phyloP scores from a whole-genome alignment of 1,139 yeast genomes.

The Hansenula lynferdii region DNA sequence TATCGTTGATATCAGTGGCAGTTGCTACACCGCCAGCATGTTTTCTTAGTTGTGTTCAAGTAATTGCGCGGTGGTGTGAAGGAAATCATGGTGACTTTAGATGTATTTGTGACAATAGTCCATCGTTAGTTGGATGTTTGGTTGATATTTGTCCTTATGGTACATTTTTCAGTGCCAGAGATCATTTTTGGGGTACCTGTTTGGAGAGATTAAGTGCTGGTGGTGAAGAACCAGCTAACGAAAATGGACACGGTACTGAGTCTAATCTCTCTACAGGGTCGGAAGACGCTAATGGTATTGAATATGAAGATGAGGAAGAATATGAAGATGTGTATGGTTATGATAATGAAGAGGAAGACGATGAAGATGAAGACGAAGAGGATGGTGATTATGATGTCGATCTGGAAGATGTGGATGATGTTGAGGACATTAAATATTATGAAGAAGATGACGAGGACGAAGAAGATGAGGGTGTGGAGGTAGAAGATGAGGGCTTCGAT shows the following conservation, averaged over 20 bases:
- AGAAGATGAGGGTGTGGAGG: too few species aligned
- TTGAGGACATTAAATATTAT: too few species aligned
- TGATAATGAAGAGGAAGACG: constrained; percentile 1
- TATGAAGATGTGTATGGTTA: neutral
- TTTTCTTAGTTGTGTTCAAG: constrained; percentile 40
- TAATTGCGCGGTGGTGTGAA: constrained; percentile 33
- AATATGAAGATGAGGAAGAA: too few species aligned
- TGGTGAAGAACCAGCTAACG: neutral
- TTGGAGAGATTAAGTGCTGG: constrained; percentile 33
- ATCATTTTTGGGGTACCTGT: constrained; percentile 52
- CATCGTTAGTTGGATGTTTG: constrained; percentile 39
- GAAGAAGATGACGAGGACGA: too few species aligned
- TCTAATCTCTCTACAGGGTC: too few species aligned
- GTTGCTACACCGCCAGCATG: constrained; percentile 53
- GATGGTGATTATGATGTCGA: constrained; percentile 2
- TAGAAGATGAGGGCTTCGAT: too few species aligned
- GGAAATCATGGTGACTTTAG: constrained; percentile 31
- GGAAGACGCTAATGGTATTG: too few species aligned
- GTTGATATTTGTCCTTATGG: constrained; percentile 47
- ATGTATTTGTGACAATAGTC: constrained; percentile 37
- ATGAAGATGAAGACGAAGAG: constrained; percentile 3
- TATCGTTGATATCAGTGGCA: neutral
- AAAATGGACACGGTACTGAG: neutral
- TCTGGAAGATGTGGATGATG: constrained; percentile 2
- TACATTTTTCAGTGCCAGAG: constrained; percentile 43